Percentiles rank a stretch among this genome's conserved stretches.
Evolutionary conservation across 805 yeast genomes (phyloP).

Genomic region (Starmerella sp.): DNA sequence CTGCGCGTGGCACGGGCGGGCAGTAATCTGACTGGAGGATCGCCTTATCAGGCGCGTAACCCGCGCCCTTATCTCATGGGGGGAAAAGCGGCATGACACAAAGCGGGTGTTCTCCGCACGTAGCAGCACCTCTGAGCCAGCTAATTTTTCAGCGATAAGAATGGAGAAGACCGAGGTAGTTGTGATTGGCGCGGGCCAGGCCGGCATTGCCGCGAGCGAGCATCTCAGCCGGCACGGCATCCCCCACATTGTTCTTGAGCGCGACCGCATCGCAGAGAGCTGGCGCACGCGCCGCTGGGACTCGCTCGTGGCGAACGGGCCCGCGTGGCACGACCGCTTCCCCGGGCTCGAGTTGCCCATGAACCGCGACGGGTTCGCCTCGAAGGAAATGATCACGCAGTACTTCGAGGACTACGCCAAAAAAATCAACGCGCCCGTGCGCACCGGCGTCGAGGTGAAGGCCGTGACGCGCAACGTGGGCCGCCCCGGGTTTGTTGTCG

Average conservation of each 20-base stretch:
- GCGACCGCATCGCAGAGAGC: conserved; percentile 15
- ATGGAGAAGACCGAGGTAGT: conserved; percentile 7
- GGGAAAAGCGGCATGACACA: background rate
- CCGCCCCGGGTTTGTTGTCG: conserved; percentile 9
- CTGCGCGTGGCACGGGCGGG: no score
- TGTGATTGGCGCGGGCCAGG: conserved; percentile 20
- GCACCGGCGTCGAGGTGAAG: conserved; percentile 7
- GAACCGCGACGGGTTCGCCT: conserved; percentile 8
- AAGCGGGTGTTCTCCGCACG: no score
- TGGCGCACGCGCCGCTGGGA: conserved; percentile 20
- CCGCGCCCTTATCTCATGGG: background rate
- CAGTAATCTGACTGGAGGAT: background rate
- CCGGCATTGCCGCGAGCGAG: conserved; percentile 20
- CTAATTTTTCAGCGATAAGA: background rate
- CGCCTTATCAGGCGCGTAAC: background rate
- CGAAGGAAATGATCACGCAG: conserved; percentile 11
- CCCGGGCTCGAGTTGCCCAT: conserved; percentile 12
- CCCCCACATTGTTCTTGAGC: conserved; percentile 14
- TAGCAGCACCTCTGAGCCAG: background rate
- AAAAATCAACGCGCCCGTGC: conserved; percentile 12
- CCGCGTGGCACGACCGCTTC: conserved; percentile 20
- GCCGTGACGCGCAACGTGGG: background rate
- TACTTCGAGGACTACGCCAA: conserved; percentile 14
- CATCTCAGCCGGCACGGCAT: conserved; percentile 7
- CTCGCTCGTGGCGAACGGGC: conserved; percentile 19